Conservation (phyloP, 495 filamentous ascomycete genomes). For the Aspergillus panamensis region DNA sequence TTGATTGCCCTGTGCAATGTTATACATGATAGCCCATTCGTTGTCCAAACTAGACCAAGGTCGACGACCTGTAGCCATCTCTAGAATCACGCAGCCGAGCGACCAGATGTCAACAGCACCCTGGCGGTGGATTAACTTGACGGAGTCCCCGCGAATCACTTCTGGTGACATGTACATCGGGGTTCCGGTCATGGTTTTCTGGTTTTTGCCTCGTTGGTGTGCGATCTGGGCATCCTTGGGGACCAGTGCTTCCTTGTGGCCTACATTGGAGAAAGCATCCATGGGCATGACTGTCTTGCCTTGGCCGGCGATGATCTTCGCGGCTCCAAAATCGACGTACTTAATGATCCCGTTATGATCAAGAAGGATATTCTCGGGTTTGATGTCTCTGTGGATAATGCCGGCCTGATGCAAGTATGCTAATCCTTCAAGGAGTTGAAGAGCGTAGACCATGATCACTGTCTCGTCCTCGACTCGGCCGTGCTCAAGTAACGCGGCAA, state of each 20-base stretch:
- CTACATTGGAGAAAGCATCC: slow-evolving; percentile 48
- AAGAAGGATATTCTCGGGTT: slow-evolving; percentile 96
- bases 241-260: slow-evolving; percentile 28
- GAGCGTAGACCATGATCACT: slow-evolving; percentile 94
- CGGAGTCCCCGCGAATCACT: slow-evolving; percentile 82
- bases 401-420: slow-evolving; percentile 87
- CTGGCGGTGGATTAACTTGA: slow-evolving; percentile 53
- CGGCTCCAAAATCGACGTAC: slow-evolving; percentile 97
- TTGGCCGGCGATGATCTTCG: slow-evolving; percentile 93
- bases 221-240: slow-evolving; percentile 32
- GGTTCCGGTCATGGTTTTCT: slow-evolving; percentile 93
- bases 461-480: slow-evolving; percentile 97
- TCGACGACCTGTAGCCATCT: slow-evolving; percentile 93
- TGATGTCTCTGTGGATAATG: slow-evolving; percentile 96
- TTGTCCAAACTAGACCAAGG: slow-evolving; percentile 98
- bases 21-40: slow-evolving; percentile 99
- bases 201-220: slow-evolving; percentile 53
- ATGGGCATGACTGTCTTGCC: slow-evolving; percentile 76
- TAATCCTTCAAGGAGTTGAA: slow-evolving; percentile 93
- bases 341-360: slow-evolving; percentile 98
- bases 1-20: slow-evolving; percentile 93
- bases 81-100: slow-evolving; percentile 91
- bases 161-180: slow-evolving; percentile 99
- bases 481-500: slow-evolving; percentile 89
- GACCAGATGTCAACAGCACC: slow-evolving; percentile 98